A percentile compares a stretch with the other conserved stretches of the same genome.
phyloP scores from a whole-genome alignment of 1,284 basidiomycete genomes.

The Melampsora americana region DNA sequence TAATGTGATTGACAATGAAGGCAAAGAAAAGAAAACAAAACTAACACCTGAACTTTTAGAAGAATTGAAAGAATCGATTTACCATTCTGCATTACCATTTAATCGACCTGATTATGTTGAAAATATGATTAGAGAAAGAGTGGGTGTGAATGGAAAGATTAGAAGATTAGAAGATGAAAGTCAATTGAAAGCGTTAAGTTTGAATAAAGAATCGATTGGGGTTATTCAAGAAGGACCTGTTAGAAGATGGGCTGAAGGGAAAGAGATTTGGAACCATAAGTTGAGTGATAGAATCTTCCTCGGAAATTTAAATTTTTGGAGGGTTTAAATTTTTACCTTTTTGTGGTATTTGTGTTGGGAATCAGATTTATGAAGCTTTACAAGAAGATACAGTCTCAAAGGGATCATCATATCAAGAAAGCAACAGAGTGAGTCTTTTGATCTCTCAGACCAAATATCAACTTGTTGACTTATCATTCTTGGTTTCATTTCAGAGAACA shows the following conservation, averaged over 20 bases:
- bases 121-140: conserved; percentile 79
- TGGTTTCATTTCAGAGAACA: neutral
- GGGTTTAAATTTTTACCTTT: neutral
- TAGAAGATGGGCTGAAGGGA: conserved; percentile 48
- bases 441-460: neutral
- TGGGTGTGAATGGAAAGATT: conserved; percentile 71
- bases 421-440: neutral
- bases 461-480: no score
- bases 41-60: neutral
- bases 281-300: conserved; percentile 27
- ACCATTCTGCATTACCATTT: conserved; percentile 47
- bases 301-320: neutral
- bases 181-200: conserved; percentile 65
- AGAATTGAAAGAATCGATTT: conserved; percentile 49
- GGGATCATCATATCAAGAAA: conserved; percentile 20
- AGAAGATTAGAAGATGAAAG: conserved; percentile 71
- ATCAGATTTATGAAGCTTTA: conserved; percentile 32
- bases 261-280: conserved; percentile 48
- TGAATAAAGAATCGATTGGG: conserved; percentile 63
- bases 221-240: conserved; percentile 58
- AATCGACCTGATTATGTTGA: conserved; percentile 51
- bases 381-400: conserved; percentile 37
- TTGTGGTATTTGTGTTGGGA: neutral
- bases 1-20: conserved; percentile 48
- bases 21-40: neutral